Percentiles rank a stretch among this genome's conserved stretches.
phyloP scores from a whole-genome alignment of 2,329 filamentous ascomycete species.

The Colletotrichum musicola region DNA sequence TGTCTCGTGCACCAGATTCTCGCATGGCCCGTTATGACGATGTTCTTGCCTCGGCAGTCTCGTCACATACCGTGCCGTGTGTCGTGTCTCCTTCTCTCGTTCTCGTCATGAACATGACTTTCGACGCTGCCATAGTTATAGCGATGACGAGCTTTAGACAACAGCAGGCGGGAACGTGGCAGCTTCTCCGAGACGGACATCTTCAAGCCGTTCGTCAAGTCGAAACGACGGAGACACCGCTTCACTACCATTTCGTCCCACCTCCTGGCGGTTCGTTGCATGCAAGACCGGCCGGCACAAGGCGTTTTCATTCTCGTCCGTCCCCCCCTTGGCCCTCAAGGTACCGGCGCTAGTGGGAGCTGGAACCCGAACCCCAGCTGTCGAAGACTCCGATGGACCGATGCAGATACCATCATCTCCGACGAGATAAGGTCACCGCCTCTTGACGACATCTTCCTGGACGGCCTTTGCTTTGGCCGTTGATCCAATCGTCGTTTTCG shows the following conservation, averaged over 20 bases:
- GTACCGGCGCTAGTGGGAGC: conserved; percentile 25
- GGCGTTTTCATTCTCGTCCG: not conserved
- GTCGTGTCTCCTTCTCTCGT: not conserved
- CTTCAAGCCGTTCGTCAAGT: conserved; percentile 14
- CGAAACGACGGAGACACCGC: conserved; percentile 23
- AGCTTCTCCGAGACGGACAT: conserved; percentile 14
- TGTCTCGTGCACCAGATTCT: conserved; percentile 13
- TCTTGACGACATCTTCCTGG: conserved; percentile 29
- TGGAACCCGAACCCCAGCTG: not conserved
- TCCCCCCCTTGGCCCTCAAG: conserved; percentile 13
- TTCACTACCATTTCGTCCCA: conserved; percentile 11
- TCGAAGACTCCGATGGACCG: not conserved
- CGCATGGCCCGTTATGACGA: conserved; percentile 1
- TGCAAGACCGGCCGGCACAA: conserved; percentile 2
- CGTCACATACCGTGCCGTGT: not conserved
- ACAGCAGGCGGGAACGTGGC: conserved; percentile 23
- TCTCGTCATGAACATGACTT: too few relatives aligned
- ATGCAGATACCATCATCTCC: conserved; percentile 19
- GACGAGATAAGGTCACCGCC: conserved; percentile 33
- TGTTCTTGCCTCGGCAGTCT: conserved; percentile 13
- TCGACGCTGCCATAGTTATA: not conserved
- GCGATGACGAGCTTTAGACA: not conserved
- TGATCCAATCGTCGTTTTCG: conserved; percentile 17
- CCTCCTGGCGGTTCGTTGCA: not conserved
- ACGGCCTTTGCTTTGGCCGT: not conserved